Evolutionary conservation across 805 yeast species (phyloP), one percentile per base, ranked within the genome.

Genomic region (Candida glaebosa): DNA sequence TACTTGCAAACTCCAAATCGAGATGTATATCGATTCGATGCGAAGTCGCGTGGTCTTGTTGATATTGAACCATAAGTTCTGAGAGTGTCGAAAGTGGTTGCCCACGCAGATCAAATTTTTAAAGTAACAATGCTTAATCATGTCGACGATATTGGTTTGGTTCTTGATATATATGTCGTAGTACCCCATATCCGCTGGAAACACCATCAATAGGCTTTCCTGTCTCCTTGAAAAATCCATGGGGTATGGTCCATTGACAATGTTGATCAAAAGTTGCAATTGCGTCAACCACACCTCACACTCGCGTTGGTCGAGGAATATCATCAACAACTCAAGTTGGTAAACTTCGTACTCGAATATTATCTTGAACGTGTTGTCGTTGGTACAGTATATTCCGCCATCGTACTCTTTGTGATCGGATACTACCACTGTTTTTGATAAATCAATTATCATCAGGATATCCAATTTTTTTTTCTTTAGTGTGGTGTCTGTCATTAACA

Each of bases 381-480:
- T 60, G 2, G 44, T 49, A 0, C 75, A 57, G 38, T 46, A 64
- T 18, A 61, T 36, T 1, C 71, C 68, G 6, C 64, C 63, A 5
- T 46, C 46, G 8, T 47, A 47, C 9, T 63, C 60, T 37, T 43
- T 55, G 7, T 45, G 47, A 18, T 54, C 54, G 14, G 41, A 42
- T n/a, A 53, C 31, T 7, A 70, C 10, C 32, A 49, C 48, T 40
- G 67, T 52, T 28, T 56, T 60, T 4, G 70, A 48, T 24, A 78
- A 54, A 0, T 85, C 82, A 6, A 81, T 61, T 10, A 79, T 65
- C 46, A 78, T 75, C 12, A 58, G 61, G 4, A 76, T 63, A 3
- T 60, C 68, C 25, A 56, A 51, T 19, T 50, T 60, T 6, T 48
- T 41, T 44, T 57, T 59, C 18, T 25, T 22, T 14, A 25, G 9